Percentiles rank a stretch among this genome's conserved stretches.
Conservation (phyloP, 2,329 filamentous ascomycete genomes). For the Apiospora kogelbergensis region DNA sequence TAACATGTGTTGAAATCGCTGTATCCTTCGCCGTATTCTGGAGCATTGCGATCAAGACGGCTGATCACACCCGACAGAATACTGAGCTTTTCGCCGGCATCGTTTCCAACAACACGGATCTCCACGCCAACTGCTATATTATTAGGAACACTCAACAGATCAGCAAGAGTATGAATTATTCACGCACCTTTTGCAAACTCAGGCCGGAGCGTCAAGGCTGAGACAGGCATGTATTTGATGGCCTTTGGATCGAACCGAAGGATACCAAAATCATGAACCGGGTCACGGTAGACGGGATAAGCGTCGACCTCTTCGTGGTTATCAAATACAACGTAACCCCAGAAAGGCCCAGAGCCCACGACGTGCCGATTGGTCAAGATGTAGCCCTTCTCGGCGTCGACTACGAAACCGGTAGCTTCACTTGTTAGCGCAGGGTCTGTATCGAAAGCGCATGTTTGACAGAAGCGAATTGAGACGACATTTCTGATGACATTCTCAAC, state of each 20-base stretch:
- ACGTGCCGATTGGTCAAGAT: conserved; percentile 91
- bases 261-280: conserved; percentile 97
- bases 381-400: conserved; percentile 89
- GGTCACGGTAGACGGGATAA: conserved; percentile 94
- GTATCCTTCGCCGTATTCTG: conserved; percentile 96
- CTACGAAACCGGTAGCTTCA: conserved; percentile 96
- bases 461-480: conserved; percentile 98
- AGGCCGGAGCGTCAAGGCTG: conserved; percentile 76
- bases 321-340: conserved; percentile 97
- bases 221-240: conserved; percentile 95
- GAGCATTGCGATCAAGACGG: conserved; percentile 91
- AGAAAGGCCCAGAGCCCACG: conserved; percentile 92
- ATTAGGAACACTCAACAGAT: neutral
- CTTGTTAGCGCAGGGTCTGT: conserved; percentile 93
- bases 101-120: conserved; percentile 96
- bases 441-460: conserved; percentile 96
- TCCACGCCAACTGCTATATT: conserved; percentile 73
- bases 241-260: conserved; percentile 92
- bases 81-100: conserved; percentile 97
- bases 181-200: conserved; percentile 71
- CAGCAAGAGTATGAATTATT: neutral
- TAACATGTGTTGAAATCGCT: conserved; percentile 97
- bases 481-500: conserved; percentile 93
- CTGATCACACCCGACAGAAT: conserved; percentile 98
- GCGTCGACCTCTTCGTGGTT: conserved; percentile 98